phyloP scores from a whole-genome alignment of 2,329 filamentous ascomycete species.

The Cladosporium sp. region DNA sequence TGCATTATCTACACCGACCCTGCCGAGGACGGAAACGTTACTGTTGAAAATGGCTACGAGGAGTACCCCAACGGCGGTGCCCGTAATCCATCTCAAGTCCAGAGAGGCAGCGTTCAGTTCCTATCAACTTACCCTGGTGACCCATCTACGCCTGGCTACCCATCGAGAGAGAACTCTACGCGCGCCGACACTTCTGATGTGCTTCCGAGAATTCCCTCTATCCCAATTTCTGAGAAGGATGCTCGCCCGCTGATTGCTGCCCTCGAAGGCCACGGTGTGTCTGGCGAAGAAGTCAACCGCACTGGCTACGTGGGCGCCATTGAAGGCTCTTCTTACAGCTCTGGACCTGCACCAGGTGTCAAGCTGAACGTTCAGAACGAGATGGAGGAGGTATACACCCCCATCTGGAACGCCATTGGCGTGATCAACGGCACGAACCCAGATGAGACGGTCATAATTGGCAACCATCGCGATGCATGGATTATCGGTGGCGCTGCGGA shows the following conservation, averaged over 20 bases:
- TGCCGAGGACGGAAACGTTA: constrained; percentile 44
- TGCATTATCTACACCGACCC: constrained; percentile 45
- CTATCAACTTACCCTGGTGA: constrained; percentile 58
- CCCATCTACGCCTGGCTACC: constrained; percentile 80
- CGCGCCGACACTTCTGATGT: constrained; percentile 61
- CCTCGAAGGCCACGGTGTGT: constrained; percentile 75
- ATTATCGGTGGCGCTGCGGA: constrained; percentile 51
- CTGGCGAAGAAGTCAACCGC: constrained; percentile 38
- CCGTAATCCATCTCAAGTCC: constrained; percentile 43
- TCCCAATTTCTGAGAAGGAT: constrained; percentile 80
- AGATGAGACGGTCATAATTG: constrained; percentile 52
- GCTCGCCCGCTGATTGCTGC: constrained; percentile 76
- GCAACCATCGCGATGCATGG: constrained; percentile 54
- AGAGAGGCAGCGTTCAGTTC: constrained; percentile 53
- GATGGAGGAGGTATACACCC: constrained; percentile 76
- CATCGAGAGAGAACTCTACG: constrained; percentile 74
- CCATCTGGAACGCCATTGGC: constrained; percentile 72
- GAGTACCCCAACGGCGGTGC: constrained; percentile 43
- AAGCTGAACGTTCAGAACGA: constrained; percentile 71
- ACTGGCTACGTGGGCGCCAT: constrained; percentile 68
- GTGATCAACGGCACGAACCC: constrained; percentile 63
- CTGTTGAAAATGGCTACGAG: constrained; percentile 42
- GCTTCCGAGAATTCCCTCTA: constrained; percentile 74
- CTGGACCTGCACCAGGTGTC: constrained; percentile 70
- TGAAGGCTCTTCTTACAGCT: constrained; percentile 65